Base-by-base conservation (phyloP, 2,329 filamentous ascomycete genomes). In the Botrytis medusae region DNA sequence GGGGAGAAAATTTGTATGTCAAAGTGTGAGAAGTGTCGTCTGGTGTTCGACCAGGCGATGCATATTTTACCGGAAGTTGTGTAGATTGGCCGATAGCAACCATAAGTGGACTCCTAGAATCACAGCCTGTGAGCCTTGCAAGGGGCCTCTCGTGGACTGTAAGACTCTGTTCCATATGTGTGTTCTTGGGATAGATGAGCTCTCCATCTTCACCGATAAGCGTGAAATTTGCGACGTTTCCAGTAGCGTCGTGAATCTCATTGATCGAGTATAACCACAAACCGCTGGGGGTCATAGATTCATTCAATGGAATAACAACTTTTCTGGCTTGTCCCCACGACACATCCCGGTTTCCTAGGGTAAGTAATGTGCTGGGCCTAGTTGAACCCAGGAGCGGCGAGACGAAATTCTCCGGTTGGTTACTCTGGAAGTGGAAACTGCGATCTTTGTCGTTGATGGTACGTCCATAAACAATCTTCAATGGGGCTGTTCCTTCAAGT, bases 381-480 rank as follows among this genome's bases (percentile, higher is more conserved):
- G 87, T 85, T 62, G 89, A 86, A 68, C 87, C 87, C n/a, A 92
- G 83, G 51, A 97, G 85, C 1, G 94, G 94, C 1, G 94, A 97
- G 4, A 88, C 86, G 79, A 95, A 91, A 51, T 93, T 93, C 67
- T 98, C 94, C 0, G 96, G 95, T 78, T 97, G 95, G 62, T 99
- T 89, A 79, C 93, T 97, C 82, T 98, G 95, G 78, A 97, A 95
- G 75, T 95, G 94, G 77, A 95, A 94, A 74, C 93, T 93, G 78
- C 91, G 91, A 76, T 97, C 90, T 76, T 93, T 91, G 75, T 90
- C 90, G 78, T 98, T 97, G 77, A 97, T 91, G 10, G 90, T 91
- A 71, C 94, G 92, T 79, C 93, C 96, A 83, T 99, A 99, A 78
- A 93, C 93, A 78, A 99, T 93, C 81, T 95, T 95, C 76, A 99